These are phyloP conservation scores for Pythium monospermum DNA, from an alignment of 352 stramenopile species.

Conservation along the genomic window DNA sequence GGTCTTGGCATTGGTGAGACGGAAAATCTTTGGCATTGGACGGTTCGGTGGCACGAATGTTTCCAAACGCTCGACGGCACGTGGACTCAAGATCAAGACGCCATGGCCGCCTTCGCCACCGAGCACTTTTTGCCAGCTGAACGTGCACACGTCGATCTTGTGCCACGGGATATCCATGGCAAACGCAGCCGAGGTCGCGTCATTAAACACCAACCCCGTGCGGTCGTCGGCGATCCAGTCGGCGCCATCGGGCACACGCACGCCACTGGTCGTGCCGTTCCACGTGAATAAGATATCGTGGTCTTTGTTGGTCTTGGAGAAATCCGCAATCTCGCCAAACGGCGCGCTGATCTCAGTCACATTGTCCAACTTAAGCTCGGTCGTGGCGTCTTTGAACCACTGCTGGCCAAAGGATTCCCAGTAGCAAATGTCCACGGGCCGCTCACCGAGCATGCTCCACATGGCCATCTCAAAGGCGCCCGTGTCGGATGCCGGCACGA, in stretches of 20 bases:
- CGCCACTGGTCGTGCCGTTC: conserved; percentile 98
- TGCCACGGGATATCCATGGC: conserved; percentile 98
- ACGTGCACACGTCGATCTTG: conserved; percentile 99
- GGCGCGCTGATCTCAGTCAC: conserved; percentile 92
- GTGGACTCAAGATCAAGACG: conserved; percentile 95
- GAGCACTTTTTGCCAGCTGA: conserved; percentile 99
- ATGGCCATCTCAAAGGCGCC: conserved; percentile 99
- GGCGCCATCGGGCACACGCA: conserved; percentile 92
- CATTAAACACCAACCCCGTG: conserved; percentile 95
- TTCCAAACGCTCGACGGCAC: conserved; percentile 96
- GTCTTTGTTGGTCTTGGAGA: conserved; percentile 91
- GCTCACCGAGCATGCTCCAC: conserved; percentile 97
- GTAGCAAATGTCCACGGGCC: conserved; percentile 92
- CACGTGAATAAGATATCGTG: conserved; percentile 99
- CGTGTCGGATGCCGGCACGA: conserved; percentile 98
- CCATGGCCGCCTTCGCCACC: conserved; percentile 97
- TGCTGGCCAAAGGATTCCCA: conserved; percentile 97
- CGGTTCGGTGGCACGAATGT: conserved; percentile 87
- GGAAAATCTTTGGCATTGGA: conserved; percentile 99
- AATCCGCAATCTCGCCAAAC: conserved; percentile 95
- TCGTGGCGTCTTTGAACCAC: conserved; percentile 95
- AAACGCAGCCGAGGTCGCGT: conserved; percentile 98
- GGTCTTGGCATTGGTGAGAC: conserved; percentile 94
- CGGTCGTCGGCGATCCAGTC: conserved; percentile 96
- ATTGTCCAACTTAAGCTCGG: conserved; percentile 93